Evolutionary conservation across 2,329 filamentous ascomycete genomes (phyloP).

Genomic region (Emergomyces pasteurianus): DNA sequence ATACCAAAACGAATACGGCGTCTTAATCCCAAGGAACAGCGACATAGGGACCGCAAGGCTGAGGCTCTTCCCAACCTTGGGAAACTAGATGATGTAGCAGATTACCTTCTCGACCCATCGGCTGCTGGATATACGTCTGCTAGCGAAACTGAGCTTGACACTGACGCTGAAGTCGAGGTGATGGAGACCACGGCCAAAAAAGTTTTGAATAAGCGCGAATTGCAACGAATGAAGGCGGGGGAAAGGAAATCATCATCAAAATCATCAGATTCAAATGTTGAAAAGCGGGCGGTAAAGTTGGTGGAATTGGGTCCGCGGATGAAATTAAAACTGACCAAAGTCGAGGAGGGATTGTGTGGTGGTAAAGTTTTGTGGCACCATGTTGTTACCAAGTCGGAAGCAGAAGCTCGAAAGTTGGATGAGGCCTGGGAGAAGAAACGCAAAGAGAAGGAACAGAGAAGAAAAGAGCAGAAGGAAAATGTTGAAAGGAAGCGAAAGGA

Average conservation of each 20-base stretch:
- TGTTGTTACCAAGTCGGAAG: slow-evolving; percentile 71
- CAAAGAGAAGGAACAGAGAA: slow-evolving; percentile 70
- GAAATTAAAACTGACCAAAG: slow-evolving; percentile 80
- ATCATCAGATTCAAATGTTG: slow-evolving; percentile 43
- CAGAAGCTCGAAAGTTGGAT: slow-evolving; percentile 68
- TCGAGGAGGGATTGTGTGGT: slow-evolving; percentile 82
- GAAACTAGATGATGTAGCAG: slow-evolving; percentile 82
- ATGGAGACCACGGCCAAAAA: slow-evolving; percentile 43
- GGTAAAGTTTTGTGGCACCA: slow-evolving; percentile 98
- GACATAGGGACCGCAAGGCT: slow-evolving; percentile 56
- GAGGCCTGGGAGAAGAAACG: slow-evolving; percentile 67
- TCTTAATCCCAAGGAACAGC: slow-evolving; percentile 73
- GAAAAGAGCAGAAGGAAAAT: slow-evolving; percentile 76
- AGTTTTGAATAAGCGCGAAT: slow-evolving; percentile 41
- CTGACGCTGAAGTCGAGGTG: slow-evolving; percentile 90
- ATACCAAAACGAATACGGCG: slow-evolving; percentile 74
- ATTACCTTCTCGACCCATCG: slow-evolving; percentile 74
- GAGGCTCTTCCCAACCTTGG: slow-evolving; percentile 71
- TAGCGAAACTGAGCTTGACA: slow-evolving; percentile 85
- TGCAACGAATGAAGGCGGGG: slow-evolving; percentile 34
- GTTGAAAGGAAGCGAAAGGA: slow-evolving; percentile 72
- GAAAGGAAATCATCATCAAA: slow-evolving; percentile 35
- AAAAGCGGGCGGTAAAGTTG: slow-evolving; percentile 80
- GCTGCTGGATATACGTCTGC: slow-evolving; percentile 84
- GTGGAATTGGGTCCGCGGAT: slow-evolving; percentile 86